These are phyloP conservation scores for Cyberlindnera euphorbiiphila DNA, from an alignment of 805 yeast genomes.

Conservation along the genomic window DNA sequence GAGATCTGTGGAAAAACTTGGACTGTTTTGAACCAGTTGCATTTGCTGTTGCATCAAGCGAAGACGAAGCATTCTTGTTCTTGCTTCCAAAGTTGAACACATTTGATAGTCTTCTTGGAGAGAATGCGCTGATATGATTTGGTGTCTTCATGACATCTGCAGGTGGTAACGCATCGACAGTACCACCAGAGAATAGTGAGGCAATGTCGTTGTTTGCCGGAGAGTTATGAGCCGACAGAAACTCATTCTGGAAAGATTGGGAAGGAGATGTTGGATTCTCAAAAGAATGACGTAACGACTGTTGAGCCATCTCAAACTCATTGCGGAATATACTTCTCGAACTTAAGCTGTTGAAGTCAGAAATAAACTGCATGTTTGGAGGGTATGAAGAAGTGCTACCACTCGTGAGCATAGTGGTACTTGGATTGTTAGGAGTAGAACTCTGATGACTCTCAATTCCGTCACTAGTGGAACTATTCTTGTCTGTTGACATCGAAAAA, in stretches of 20 bases:
- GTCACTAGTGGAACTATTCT: slow-evolving; percentile 4
- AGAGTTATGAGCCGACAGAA: slow-evolving; percentile 23
- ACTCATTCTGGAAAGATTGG: slow-evolving; percentile 19
- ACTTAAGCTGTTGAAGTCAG: slow-evolving; percentile 18
- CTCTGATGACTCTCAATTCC: slow-evolving; percentile 7
- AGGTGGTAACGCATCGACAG: slow-evolving; percentile 12
- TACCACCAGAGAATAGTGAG: slow-evolving; percentile 25
- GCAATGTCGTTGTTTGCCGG: slow-evolving; percentile 24
- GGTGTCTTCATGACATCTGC: slow-evolving; percentile 6
- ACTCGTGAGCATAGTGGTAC: slow-evolving; percentile 5
- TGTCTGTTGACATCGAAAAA: slow-evolving; percentile 4
- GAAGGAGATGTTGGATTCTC: slow-evolving; percentile 21
- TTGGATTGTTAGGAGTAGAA: slow-evolving; percentile 8
- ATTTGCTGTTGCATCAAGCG: background rate
- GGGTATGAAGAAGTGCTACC: slow-evolving; percentile 5
- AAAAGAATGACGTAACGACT: slow-evolving; percentile 14
- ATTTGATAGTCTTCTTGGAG: slow-evolving; percentile 31
- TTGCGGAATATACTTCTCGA: slow-evolving; percentile 19
- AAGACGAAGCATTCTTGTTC: slow-evolving; percentile 3
- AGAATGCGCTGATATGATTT: slow-evolving; percentile 18
- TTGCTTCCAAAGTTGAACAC: slow-evolving; percentile 29
- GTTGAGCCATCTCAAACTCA: slow-evolving; percentile 19
- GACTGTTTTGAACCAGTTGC: slow-evolving; percentile 18
- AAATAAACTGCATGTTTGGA: slow-evolving; percentile 4
- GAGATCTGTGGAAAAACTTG: slow-evolving; percentile 22